These are phyloP conservation scores for Hydnum rufescens DNA, from an alignment of 768 basidiomycete species.

Conservation along the genomic window DNA sequence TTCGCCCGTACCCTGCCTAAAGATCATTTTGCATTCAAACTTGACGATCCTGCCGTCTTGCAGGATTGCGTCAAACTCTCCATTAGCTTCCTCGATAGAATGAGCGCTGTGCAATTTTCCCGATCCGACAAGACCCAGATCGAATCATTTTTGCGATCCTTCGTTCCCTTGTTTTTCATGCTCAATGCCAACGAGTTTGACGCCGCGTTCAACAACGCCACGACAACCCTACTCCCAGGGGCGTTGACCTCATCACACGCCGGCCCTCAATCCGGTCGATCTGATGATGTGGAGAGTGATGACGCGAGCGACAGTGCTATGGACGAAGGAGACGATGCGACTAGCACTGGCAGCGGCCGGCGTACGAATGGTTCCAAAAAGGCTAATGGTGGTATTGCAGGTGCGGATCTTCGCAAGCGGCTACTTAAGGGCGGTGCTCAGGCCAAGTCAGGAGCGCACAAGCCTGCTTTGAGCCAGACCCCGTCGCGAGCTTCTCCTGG, in stretches of 20 bases:
- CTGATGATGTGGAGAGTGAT: conserved; percentile 1
- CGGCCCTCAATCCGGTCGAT: background rate
- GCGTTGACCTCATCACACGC: too few species aligned
- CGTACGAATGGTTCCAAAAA: conserved; percentile 16
- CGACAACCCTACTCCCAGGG: conserved; percentile 24
- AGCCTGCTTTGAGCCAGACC: background rate
- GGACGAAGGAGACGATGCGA: conserved; percentile 13
- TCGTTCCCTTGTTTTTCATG: conserved; percentile 66
- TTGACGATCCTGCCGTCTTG: conserved; percentile 61
- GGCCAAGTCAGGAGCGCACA: conserved; percentile 26
- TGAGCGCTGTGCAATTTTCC: conserved; percentile 25
- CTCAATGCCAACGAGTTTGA: conserved; percentile 23
- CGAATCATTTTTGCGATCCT: conserved; percentile 66
- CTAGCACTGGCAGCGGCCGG: conserved; percentile 15
- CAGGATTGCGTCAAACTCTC: conserved; percentile 82
- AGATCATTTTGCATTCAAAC: conserved; percentile 59
- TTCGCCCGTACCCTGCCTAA: conserved; percentile 10
- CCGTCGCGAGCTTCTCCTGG: conserved; percentile 1
- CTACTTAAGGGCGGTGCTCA: conserved; percentile 49
- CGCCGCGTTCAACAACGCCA: conserved; percentile 18
- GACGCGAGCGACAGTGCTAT: conserved; percentile 13
- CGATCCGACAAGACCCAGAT: conserved; percentile 27
- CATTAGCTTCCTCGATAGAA: conserved; percentile 79
- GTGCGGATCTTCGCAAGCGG: conserved; percentile 59
- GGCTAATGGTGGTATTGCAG: conserved; percentile 29